Evolutionary conservation across 2,329 filamentous ascomycete genomes (phyloP).

Genomic region (Apiospora pterosperma): DNA sequence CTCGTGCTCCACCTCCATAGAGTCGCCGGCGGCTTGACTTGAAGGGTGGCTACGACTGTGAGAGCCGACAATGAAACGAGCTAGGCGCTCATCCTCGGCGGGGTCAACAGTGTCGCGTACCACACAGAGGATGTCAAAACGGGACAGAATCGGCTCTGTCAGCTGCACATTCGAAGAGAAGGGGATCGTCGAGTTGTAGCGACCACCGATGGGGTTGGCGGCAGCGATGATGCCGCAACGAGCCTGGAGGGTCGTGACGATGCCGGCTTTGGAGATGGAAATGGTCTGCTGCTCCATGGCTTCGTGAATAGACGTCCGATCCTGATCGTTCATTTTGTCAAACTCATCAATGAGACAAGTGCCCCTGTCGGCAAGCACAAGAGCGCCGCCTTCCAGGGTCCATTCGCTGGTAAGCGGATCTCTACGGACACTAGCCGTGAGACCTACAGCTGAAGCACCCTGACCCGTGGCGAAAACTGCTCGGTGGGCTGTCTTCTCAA

Average conservation of each 20-base stretch:
- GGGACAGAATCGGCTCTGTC: conserved; percentile 94
- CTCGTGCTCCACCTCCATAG: conserved; percentile 62
- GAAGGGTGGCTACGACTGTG: conserved; percentile 81
- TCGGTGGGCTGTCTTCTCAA: conserved; percentile 94
- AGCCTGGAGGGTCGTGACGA: conserved; percentile 94
- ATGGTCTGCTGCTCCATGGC: conserved; percentile 99
- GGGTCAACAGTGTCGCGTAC: conserved; percentile 95
- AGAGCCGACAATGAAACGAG: conserved; percentile 90
- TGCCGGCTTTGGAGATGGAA: conserved; percentile 97
- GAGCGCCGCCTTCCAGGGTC: conserved; percentile 92
- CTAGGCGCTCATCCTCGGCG: conserved; percentile 84
- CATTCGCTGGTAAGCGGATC: conserved; percentile 95
- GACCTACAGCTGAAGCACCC: conserved; percentile 93
- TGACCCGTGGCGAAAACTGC: conserved; percentile 98
- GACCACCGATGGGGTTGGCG: conserved; percentile 92
- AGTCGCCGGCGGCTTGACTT: conserved; percentile 37
- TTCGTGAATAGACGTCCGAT: conserved; percentile 97
- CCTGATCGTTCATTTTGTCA: conserved; percentile 99
- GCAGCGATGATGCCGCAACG: conserved; percentile 95
- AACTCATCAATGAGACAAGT: conserved; percentile 98
- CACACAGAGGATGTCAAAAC: conserved; percentile 96
- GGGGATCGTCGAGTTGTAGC: conserved; percentile 94
- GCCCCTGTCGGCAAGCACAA: conserved; percentile 91
- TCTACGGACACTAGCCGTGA: conserved; percentile 92
- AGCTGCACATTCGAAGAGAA: conserved; percentile 96